Percentiles rank a stretch among this genome's conserved stretches.
phyloP scores from a whole-genome alignment of 1,284 basidiomycete species.

The Sparassis latifolia region DNA sequence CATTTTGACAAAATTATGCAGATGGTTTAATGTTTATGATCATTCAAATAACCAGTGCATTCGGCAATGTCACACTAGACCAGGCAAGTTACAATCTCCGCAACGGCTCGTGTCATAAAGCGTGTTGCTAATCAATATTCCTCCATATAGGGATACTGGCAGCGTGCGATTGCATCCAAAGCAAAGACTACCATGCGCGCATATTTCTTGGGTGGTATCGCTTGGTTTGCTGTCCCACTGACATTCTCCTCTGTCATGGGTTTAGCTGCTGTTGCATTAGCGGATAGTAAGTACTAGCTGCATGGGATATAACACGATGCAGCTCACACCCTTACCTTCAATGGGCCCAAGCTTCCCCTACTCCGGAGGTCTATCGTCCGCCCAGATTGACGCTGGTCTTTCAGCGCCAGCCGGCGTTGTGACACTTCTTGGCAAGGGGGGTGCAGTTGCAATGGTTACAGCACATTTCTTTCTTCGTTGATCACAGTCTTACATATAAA shows the following conservation, averaged over 20 bases:
- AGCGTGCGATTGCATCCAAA: slow-evolving; percentile 24
- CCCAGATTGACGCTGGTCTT: slow-evolving; percentile 5
- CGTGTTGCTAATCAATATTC: slow-evolving; percentile 1
- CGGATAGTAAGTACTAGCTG: slow-evolving; percentile 4
- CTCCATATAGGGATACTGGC: slow-evolving; percentile 6
- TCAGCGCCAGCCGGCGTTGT: slow-evolving; percentile 5
- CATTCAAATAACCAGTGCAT: slow-evolving; percentile 4
- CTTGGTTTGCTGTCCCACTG: slow-evolving; percentile 35
- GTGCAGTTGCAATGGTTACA: slow-evolving; percentile 1
- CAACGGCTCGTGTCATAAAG: slow-evolving; percentile 2
- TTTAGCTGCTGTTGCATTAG: slow-evolving; percentile 29
- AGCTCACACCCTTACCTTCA: not conserved
- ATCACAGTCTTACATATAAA: slow-evolving; percentile 22
- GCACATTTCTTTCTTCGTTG: not conserved
- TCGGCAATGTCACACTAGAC: slow-evolving; percentile 7
- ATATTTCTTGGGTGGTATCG: slow-evolving; percentile 31
- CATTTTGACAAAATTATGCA: slow-evolving; percentile 1
- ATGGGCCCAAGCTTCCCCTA: slow-evolving; percentile 1
- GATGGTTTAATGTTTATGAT: slow-evolving; percentile 6
- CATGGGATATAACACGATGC: not conserved
- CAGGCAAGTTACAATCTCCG: slow-evolving; percentile 3
- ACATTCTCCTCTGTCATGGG: slow-evolving; percentile 35
- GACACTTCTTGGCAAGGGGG: slow-evolving; percentile 7
- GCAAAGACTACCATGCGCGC: slow-evolving; percentile 24
- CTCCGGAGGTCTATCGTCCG: not conserved